Evolutionary conservation across 208 protist genomes (phyloP).

Genomic region (Leptomonas seymouri): DNA sequence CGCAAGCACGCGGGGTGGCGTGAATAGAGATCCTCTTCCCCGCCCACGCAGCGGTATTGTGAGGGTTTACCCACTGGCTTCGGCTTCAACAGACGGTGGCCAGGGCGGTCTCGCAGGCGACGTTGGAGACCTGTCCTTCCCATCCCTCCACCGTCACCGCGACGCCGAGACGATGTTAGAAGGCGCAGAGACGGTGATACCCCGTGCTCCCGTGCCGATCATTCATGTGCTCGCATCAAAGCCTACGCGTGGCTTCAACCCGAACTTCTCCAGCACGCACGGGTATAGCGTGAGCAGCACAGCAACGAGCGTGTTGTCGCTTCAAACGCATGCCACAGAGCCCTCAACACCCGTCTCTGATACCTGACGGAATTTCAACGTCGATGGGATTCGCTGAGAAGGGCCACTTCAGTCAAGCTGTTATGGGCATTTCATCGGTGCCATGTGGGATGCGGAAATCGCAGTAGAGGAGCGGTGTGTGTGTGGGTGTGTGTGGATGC

Average conservation of each 20-base stretch:
- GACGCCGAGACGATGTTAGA: conserved; percentile 32
- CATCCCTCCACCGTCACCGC: conserved; percentile 14
- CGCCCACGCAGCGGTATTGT: not conserved
- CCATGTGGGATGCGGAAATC: conserved; percentile 1
- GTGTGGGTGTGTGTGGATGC: too few relatives aligned
- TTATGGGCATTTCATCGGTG: conserved; percentile 1
- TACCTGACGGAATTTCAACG: conserved; percentile 1
- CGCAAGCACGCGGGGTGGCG: not conserved
- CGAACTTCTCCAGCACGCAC: conserved; percentile 9
- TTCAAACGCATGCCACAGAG: conserved; percentile 9
- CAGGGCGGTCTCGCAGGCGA: not conserved
- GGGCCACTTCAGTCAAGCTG: not conserved
- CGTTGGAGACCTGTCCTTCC: conserved; percentile 11
- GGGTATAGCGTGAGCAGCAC: not conserved
- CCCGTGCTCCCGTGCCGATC: conserved; percentile 17
- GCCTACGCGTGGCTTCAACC: not conserved
- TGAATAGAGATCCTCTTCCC: not conserved
- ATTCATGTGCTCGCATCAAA: conserved; percentile 20
- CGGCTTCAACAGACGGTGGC: not conserved
- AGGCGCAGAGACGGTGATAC: conserved; percentile 22
- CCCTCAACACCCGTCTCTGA: conserved; percentile 1
- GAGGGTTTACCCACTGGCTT: not conserved
- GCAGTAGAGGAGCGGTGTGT: not conserved
- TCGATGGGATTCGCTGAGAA: conserved; percentile 1
- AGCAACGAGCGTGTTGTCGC: conserved; percentile 20